Base-by-base conservation (phyloP, 2,329 filamentous ascomycete species). In the Arthrobotrys megalospora region DNA sequence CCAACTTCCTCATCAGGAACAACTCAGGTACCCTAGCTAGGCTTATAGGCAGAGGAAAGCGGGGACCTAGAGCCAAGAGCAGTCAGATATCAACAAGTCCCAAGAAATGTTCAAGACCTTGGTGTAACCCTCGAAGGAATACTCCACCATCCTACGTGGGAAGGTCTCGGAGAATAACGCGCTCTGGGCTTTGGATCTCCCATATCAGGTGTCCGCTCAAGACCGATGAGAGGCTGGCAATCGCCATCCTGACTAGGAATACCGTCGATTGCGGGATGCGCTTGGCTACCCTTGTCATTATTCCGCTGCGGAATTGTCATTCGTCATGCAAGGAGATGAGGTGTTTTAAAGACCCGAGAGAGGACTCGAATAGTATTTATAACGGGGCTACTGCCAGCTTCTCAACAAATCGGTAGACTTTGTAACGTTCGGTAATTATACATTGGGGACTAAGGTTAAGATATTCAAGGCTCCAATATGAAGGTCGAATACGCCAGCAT, bases 401-500 rank as follows among this genome's bases (percentile, higher is more conserved):
- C 32, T 10, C 52, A 21, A 41, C 16, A n/a, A n/a, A 6, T 10
- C 1, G 16, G 12, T 16, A 16, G 6, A 6, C 28, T 53, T 53
- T 53, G 2, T 2, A 16, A 6, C n/a, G 48, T 7, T 1, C 32
- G 24, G 58, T 12, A 36, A 24, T 11, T 47, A 2, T 32, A 16
- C 55, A 0, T n/a, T 12, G 0, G 11, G 5, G 5, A 16, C 16
- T 32, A 12, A 43, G 24, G 34, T 41, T 11, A 19, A 8, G 19
- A 28, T 38, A 58, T 11, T 58, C 11, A 21, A 8, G 2, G 32
- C n/a, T 21, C 28, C 43, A 64, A 43, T 14, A 80, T 79, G 79
- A 80, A 65, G 64, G 62, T 79, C n/a, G 48, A 34, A 60, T 63
- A 67, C 24, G 58, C 52, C 45, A 55, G 47, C 47, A 16, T 16